Percentiles rank a stretch among this genome's conserved stretches.
phyloP scores from a whole-genome alignment of 345 rosid genomes.

The Lenwebbia sp. region DNA sequence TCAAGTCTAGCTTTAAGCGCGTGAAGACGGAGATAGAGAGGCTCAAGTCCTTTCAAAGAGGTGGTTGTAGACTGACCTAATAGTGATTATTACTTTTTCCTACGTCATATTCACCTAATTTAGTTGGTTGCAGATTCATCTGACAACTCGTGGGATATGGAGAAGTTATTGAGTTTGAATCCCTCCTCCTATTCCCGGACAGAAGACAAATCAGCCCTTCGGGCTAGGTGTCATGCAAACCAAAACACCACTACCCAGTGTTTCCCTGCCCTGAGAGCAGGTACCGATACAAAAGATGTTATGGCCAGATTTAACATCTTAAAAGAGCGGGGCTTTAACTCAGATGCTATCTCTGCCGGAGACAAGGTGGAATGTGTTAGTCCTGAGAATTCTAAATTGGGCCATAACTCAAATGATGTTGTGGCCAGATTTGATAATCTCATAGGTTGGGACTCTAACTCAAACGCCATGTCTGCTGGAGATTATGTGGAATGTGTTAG shows the following conservation, averaged over 20 bases:
- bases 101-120: not conserved
- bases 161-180: not conserved
- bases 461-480: not conserved
- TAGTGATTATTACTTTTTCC: not conserved
- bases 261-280: not conserved
- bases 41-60: slow-evolving; percentile 12
- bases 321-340: not conserved
- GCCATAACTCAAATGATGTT: slow-evolving; percentile 32
- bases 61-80: slow-evolving; percentile 18
- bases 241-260: not conserved
- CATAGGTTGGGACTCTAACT: slow-evolving; percentile 12
- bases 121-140: not conserved
- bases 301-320: not conserved
- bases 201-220: not conserved
- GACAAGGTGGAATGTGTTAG: not conserved
- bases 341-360: not conserved
- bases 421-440: slow-evolving; percentile 41
- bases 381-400: not conserved
- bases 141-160: not conserved
- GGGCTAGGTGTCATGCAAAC: not conserved
- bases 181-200: not conserved
- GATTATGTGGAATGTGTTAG: not conserved
- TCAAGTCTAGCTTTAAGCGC: slow-evolving; percentile 56
- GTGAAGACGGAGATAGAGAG: slow-evolving; percentile 46
- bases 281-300: not conserved